phyloP scores from a whole-genome alignment of 2,329 filamentous ascomycete species.

The Aspergillus arachidicola region DNA sequence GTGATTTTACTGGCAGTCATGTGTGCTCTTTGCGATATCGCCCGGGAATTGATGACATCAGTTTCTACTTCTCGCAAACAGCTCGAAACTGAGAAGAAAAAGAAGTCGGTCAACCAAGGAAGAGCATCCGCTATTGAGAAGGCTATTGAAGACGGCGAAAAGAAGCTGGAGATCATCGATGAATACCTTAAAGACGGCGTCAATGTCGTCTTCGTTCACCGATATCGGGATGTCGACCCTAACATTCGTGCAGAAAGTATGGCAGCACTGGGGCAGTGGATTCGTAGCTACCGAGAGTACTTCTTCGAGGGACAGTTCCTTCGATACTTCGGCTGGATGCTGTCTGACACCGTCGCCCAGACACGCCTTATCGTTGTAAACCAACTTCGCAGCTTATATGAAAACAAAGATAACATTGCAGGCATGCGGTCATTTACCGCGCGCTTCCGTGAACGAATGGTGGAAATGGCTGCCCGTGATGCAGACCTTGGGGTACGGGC shows the following conservation, averaged over 20 bases:
- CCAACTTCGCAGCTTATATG: slow-evolving; percentile 79
- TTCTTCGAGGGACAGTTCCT: slow-evolving; percentile 92
- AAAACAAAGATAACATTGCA: slow-evolving; percentile 74
- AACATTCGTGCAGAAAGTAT: slow-evolving; percentile 88
- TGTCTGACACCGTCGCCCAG: slow-evolving; percentile 75
- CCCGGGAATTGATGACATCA: slow-evolving; percentile 69
- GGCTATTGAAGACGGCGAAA: slow-evolving; percentile 69
- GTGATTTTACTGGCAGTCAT: slow-evolving; percentile 80
- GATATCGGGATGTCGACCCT: slow-evolving; percentile 91
- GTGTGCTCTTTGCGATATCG: slow-evolving; percentile 73
- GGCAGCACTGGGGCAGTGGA: slow-evolving; percentile 84
- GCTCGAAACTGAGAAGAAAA: slow-evolving; percentile 74
- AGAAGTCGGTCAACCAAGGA: slow-evolving; percentile 72
- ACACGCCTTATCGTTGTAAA: slow-evolving; percentile 85
- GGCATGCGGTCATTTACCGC: slow-evolving; percentile 89
- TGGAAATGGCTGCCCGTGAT: slow-evolving; percentile 91
- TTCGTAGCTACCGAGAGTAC: slow-evolving; percentile 76
- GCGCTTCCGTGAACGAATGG: slow-evolving; percentile 79
- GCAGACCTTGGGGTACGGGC: slow-evolving; percentile 79
- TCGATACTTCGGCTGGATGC: slow-evolving; percentile 91
- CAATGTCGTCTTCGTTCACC: slow-evolving; percentile 89
- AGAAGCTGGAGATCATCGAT: slow-evolving; percentile 70
- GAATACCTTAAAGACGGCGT: slow-evolving; percentile 81
- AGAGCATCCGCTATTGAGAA: slow-evolving; percentile 73
- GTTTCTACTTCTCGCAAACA: slow-evolving; percentile 78